phyloP scores from a whole-genome alignment of 2,329 filamentous ascomycete genomes.

The Dactylellina sp. region DNA sequence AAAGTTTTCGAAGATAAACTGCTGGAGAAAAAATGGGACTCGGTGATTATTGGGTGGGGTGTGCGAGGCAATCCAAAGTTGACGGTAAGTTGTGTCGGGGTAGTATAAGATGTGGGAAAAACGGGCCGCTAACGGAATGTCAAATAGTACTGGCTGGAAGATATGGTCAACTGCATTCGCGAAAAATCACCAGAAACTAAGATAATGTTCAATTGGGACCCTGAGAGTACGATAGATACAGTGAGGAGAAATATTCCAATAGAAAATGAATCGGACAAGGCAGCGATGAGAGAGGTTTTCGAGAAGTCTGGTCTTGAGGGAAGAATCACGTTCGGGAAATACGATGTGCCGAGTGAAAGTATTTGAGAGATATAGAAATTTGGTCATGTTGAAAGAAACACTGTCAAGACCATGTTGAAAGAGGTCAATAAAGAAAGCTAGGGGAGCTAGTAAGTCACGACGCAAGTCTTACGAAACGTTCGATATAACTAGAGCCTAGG shows the following conservation, averaged over 20 bases:
- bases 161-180: slow-evolving; percentile 52
- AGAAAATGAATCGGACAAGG: slow-evolving; percentile 31
- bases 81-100: slow-evolving; percentile 21
- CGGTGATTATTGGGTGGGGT: slow-evolving; percentile 55
- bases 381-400: no score
- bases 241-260: slow-evolving; percentile 48
- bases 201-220: slow-evolving; percentile 54
- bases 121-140: no score
- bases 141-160: slow-evolving; percentile 47
- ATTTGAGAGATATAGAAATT: no score
- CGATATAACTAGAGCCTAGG: no score
- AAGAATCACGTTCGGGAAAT: slow-evolving; percentile 43
- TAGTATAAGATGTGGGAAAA: no score
- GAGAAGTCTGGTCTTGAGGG: slow-evolving; percentile 47
- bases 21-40: slow-evolving; percentile 48
- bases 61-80: slow-evolving; percentile 51
- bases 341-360: slow-evolving; percentile 33
- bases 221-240: slow-evolving; percentile 50
- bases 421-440: no score
- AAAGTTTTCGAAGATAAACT: slow-evolving; percentile 51
- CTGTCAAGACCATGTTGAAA: no score
- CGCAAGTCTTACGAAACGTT: neutral
- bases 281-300: slow-evolving; percentile 38
- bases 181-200: slow-evolving; percentile 48
- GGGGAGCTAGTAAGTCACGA: neutral